Evolutionary conservation across 176 grass and related monocot genomes (phyloP).

Genomic region (Triticum urartu): DNA sequence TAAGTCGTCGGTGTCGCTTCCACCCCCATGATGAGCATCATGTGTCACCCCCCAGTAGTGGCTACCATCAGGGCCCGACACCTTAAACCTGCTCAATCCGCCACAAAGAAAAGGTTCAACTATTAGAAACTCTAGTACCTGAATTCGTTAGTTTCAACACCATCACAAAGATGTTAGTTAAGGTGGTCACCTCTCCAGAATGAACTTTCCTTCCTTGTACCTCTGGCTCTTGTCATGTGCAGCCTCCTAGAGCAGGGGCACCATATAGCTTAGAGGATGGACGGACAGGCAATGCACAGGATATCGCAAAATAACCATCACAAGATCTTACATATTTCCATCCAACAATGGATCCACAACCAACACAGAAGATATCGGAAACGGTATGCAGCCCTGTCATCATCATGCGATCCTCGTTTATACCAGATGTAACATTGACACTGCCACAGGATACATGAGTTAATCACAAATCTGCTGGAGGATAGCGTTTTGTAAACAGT

Average conservation of each 20-base stretch:
- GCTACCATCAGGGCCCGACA: conserved; percentile 67
- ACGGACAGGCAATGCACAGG: conserved; percentile 17
- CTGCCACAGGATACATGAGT: conserved; percentile 45
- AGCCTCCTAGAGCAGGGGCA: conserved; percentile 53
- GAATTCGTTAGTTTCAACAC: not conserved
- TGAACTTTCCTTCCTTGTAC: conserved; percentile 99
- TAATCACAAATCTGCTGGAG: conserved; percentile 22
- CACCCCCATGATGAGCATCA: conserved; percentile 48
- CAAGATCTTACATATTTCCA: conserved; percentile 97
- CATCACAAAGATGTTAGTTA: not conserved
- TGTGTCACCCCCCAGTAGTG: conserved; percentile 51
- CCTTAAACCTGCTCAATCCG: conserved; percentile 60
- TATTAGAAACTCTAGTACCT: not conserved
- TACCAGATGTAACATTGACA: conserved; percentile 83
- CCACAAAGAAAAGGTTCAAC: not conserved
- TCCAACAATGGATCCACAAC: conserved; percentile 94
- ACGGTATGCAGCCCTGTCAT: conserved; percentile 94
- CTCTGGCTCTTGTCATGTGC: conserved; percentile 81
- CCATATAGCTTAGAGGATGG: conserved; percentile 20
- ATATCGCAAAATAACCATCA: conserved; percentile 12
- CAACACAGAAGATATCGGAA: conserved; percentile 96
- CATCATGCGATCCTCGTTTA: conserved; percentile 90
- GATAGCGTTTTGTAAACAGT: not conserved
- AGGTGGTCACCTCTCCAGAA: conserved; percentile 78
- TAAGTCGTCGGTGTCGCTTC: conserved; percentile 65